Percentiles rank a stretch among this genome's conserved stretches.
Evolutionary conservation across 2,329 filamentous ascomycete species (phyloP).

Genomic region (Microdochium nivale): DNA sequence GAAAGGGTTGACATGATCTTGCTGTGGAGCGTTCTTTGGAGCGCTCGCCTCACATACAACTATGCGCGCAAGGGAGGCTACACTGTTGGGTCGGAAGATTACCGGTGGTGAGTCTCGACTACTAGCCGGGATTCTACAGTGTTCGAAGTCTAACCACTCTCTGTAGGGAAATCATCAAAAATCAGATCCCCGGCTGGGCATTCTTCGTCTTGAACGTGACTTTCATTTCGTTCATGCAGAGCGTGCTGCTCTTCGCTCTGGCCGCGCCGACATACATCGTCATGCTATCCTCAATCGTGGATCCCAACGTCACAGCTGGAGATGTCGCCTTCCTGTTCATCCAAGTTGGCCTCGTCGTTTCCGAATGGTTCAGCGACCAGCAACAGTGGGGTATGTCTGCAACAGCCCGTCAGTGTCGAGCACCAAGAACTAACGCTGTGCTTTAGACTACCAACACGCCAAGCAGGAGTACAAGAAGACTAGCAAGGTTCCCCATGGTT

Average conservation of each 20-base stretch:
- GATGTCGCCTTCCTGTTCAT: constrained; percentile 40
- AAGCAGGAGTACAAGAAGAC: constrained; percentile 69
- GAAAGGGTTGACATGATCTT: constrained; percentile 65
- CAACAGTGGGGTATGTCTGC: constrained; percentile 71
- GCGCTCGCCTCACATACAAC: constrained; percentile 83
- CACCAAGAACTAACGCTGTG: constrained; percentile 4
- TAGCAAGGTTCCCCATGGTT: constrained; percentile 59
- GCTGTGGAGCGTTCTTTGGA: constrained; percentile 68
- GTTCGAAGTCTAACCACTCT: constrained; percentile 10
- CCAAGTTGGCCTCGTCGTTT: constrained; percentile 41
- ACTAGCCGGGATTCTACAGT: not conserved
- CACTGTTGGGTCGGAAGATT: constrained; percentile 81
- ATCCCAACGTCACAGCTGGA: constrained; percentile 33
- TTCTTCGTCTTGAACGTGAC: constrained; percentile 81
- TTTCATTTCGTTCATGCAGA: constrained; percentile 85
- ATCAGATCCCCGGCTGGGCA: constrained; percentile 48
- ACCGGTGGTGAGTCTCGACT: constrained; percentile 57
- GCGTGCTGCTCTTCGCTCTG: constrained; percentile 70
- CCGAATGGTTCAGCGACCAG: constrained; percentile 78
- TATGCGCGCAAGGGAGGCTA: constrained; percentile 97
- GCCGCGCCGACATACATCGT: constrained; percentile 74
- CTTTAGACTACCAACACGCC: constrained; percentile 65
- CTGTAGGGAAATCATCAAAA: constrained; percentile 61
- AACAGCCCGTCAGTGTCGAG: not conserved
- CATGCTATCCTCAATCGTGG: constrained; percentile 60